A percentile compares a stretch with the other conserved stretches of the same genome.
Evolutionary conservation across 139 green algal species (phyloP).

Genomic region (Chlorella sp.): DNA sequence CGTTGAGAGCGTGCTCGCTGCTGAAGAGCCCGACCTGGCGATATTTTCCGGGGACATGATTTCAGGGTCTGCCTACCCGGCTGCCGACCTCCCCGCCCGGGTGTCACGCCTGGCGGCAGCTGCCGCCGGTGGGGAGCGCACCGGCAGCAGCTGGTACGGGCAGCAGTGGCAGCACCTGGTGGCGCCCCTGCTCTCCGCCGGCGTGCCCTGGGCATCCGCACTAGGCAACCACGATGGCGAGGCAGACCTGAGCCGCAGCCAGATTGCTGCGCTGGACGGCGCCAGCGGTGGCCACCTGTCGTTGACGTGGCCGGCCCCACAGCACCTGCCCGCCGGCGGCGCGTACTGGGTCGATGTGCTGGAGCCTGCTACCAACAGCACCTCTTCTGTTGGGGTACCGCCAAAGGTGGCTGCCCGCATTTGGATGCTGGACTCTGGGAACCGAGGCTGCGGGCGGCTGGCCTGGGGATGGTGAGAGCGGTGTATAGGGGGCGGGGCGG

Average conservation of each 20-base stretch:
- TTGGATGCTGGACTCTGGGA: constrained; percentile 43
- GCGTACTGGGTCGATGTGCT: constrained; percentile 44
- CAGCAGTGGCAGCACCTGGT: constrained; percentile 27
- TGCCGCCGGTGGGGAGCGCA: background rate
- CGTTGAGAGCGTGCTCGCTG: background rate
- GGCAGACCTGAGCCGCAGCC: constrained; percentile 19
- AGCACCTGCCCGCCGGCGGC: background rate
- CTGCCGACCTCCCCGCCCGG: background rate
- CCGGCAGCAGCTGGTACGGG: constrained; percentile 31
- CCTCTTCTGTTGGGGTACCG: too few relatives aligned
- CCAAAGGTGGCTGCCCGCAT: constrained; percentile 30
- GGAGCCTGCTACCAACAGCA: background rate
- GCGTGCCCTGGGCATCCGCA: constrained; percentile 17
- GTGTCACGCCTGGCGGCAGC: background rate
- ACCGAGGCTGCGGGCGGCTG: constrained; percentile 20
- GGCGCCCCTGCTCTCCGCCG: background rate
- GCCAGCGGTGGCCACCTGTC: background rate
- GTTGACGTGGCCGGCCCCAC: background rate
- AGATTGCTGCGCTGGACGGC: constrained; percentile 4
- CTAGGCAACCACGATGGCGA: constrained; percentile 51
- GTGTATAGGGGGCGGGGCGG: background rate
- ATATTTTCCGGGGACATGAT: constrained; percentile 25
- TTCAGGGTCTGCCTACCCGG: constrained; percentile 12
- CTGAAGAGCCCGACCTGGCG: constrained; percentile 20
- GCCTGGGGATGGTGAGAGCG: constrained; percentile 33